Percentiles rank a stretch among this genome's conserved stretches.
These are phyloP conservation scores for Blastobotrys terrestris DNA, from an alignment of 805 yeast species.

Conservation along the genomic window DNA sequence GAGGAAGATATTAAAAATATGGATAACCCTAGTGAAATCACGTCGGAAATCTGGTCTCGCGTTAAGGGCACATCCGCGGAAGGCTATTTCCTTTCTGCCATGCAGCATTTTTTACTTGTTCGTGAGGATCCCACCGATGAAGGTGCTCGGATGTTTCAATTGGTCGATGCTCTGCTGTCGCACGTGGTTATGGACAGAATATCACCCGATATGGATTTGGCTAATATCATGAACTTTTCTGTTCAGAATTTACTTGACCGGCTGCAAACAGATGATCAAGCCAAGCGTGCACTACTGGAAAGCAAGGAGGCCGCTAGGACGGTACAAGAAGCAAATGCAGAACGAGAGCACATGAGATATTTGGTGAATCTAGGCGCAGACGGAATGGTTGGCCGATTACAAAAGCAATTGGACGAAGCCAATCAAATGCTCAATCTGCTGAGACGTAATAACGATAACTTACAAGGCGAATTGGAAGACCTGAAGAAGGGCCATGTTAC, in stretches of 20 bases:
- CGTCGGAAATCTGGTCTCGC: constrained; percentile 51
- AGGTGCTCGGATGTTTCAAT: constrained; percentile 45
- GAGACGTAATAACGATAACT: constrained; percentile 54
- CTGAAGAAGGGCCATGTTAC: constrained; percentile 38
- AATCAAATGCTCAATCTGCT: constrained; percentile 52
- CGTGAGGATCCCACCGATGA: constrained; percentile 35
- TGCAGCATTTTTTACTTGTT: constrained; percentile 58
- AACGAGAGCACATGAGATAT: constrained; percentile 54
- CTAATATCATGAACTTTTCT: constrained; percentile 68
- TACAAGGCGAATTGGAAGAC: constrained; percentile 57
- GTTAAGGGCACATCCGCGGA: constrained; percentile 56
- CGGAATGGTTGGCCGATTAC: constrained; percentile 56
- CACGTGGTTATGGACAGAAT: constrained; percentile 49
- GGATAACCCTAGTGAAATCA: constrained; percentile 66
- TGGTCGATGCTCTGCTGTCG: constrained; percentile 60
- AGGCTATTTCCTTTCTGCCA: constrained; percentile 51
- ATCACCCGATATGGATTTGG: constrained; percentile 41
- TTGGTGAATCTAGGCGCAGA: constrained; percentile 73
- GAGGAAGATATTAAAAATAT: constrained; percentile 47
- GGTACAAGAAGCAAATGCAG: constrained; percentile 53
- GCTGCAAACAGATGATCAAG: constrained; percentile 80
- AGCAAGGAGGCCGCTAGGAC: constrained; percentile 46
- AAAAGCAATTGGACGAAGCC: constrained; percentile 57
- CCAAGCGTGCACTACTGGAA: constrained; percentile 60
- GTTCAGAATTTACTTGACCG: constrained; percentile 66